Conservation (phyloP, 2,329 filamentous ascomycete genomes). For the Remersonia thermophila region DNA sequence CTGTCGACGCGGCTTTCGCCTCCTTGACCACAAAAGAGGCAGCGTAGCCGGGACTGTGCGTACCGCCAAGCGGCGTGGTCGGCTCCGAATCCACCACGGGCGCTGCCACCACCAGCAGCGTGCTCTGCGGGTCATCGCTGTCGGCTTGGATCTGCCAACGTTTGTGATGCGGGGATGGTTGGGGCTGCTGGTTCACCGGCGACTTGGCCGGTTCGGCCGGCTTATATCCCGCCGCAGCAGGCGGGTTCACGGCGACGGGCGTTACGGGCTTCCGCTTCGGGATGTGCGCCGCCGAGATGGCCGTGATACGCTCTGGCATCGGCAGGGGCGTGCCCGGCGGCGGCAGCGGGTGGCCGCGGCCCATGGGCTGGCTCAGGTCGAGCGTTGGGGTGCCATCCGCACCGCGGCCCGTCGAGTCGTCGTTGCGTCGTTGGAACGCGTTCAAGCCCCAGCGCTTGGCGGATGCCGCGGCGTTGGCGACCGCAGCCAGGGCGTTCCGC, state of each 20-base stretch:
- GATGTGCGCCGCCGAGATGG: constrained; percentile 42
- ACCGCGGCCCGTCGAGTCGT: no score
- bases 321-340: constrained; percentile 72
- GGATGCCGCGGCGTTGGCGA: constrained; percentile 42
- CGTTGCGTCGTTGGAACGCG: constrained; percentile 35
- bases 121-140: constrained; percentile 29
- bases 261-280: constrained; percentile 57
- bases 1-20: no score
- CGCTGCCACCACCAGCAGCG: constrained; percentile 55
- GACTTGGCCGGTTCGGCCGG: no score
- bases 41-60: no score
- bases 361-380: constrained; percentile 57
- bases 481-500: constrained; percentile 39
- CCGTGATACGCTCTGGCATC: constrained; percentile 48
- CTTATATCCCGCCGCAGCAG: no score
- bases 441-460: constrained; percentile 49
- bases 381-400: constrained; percentile 16
- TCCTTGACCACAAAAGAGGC: no score
- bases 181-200: no score
- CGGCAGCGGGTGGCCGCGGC: constrained; percentile 68
- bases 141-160: constrained; percentile 15
- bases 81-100: constrained; percentile 48
- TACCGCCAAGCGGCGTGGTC: constrained; percentile 35
- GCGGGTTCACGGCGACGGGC: constrained; percentile 25
- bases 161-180: no score